phyloP scores from a whole-genome alignment of 2,329 filamentous ascomycete genomes.

The Colletotrichum cordylinicola region DNA sequence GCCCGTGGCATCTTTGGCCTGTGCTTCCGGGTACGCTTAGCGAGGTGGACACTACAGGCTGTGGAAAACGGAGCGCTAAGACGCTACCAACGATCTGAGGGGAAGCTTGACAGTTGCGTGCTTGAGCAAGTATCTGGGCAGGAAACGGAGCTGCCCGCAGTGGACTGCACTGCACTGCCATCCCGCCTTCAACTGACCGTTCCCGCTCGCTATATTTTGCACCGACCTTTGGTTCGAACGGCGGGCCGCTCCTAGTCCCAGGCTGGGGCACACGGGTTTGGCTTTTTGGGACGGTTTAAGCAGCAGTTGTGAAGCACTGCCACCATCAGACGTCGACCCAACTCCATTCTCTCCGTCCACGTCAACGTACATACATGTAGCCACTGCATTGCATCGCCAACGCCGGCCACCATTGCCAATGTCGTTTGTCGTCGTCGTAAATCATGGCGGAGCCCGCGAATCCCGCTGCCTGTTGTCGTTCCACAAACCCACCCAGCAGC shows the following conservation, averaged over 20 bases:
- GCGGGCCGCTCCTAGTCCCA: not conserved
- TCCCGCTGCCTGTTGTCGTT: constrained; percentile 5
- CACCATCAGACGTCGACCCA: not conserved
- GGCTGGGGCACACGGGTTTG: not conserved
- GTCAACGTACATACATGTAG: not conserved
- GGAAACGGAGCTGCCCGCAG: not conserved
- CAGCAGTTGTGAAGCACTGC: not conserved
- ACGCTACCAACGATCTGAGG: not conserved
- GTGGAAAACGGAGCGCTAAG: not conserved
- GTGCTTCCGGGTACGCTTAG: not conserved
- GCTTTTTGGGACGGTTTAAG: not conserved
- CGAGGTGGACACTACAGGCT: not conserved
- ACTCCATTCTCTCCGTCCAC: not conserved
- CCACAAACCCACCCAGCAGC: not conserved
- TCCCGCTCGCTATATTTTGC: not conserved
- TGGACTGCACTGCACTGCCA: not conserved
- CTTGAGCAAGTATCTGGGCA: not conserved
- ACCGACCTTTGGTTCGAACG: not conserved
- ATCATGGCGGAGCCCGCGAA: not conserved
- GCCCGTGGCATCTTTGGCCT: not conserved
- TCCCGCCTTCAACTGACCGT: not conserved
- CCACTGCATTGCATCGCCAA: not conserved
- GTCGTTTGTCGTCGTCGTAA: not conserved
- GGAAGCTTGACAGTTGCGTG: not conserved
- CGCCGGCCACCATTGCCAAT: not conserved